Conservation (phyloP, 257 asterid species). For the Nicotiana tomentosiformis region DNA sequence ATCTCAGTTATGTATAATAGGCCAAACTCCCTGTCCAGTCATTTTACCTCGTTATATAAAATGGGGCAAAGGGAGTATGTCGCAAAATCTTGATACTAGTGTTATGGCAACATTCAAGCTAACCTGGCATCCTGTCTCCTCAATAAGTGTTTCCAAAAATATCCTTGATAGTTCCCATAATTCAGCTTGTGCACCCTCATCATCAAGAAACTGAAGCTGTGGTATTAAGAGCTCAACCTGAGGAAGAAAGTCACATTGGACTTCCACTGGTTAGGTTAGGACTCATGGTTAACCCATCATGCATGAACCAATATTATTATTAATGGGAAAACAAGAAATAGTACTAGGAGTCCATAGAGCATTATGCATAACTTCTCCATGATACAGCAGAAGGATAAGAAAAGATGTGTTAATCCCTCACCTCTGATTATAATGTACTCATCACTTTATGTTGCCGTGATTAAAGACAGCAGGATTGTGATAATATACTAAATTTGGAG, state of each 20-base stretch:
- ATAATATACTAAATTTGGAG: not conserved
- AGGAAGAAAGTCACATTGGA: constrained; percentile 11
- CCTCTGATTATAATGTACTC: not conserved
- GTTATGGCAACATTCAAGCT: not conserved
- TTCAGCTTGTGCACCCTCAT: constrained; percentile 94
- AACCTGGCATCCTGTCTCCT: constrained; percentile 79
- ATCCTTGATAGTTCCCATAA: constrained; percentile 79
- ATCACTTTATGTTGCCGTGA: not conserved
- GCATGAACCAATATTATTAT: not conserved
- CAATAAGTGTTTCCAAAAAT: constrained; percentile 71
- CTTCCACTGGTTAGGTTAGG: not conserved
- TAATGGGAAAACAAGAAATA: not conserved
- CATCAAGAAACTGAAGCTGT: constrained; percentile 87
- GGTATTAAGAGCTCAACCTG: constrained; percentile 95
- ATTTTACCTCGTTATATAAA: not conserved
- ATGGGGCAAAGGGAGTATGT: not conserved
- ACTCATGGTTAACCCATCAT: not conserved
- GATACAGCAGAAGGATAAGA: not conserved
- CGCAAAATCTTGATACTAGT: not conserved
- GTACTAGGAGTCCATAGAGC: not conserved
- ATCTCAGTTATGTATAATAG: not conserved
- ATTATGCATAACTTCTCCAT: not conserved
- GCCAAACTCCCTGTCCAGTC: not conserved
- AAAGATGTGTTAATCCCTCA: not conserved
- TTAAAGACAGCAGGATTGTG: not conserved